Evolutionary conservation across 2,329 filamentous ascomycete genomes (phyloP).

Genomic region (Calonectria naviculata): DNA sequence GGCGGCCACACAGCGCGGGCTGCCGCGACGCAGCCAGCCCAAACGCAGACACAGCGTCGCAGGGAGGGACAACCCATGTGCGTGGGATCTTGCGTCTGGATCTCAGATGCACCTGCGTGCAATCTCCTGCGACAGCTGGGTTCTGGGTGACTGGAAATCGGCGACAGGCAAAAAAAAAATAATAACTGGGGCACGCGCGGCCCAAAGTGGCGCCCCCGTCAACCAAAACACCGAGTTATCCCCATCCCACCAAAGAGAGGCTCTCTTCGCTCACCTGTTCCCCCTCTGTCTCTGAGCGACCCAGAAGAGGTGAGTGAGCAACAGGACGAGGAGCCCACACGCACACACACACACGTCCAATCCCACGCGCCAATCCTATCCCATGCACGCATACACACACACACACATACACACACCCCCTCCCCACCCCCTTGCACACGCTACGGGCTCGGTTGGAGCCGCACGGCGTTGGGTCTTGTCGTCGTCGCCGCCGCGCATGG

Average conservation of each 20-base stretch:
- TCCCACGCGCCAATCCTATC: no score
- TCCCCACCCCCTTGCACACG: not conserved
- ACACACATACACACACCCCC: not conserved
- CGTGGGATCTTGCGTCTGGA: conserved; percentile 19
- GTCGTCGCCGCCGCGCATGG: no score
- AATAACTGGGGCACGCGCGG: conserved; percentile 21
- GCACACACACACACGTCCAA: no score
- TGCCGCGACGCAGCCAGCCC: not conserved
- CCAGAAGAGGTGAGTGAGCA: not conserved
- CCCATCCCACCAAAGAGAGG: conserved; percentile 22
- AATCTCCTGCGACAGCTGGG: conserved; percentile 12
- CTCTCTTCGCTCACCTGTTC: not conserved
- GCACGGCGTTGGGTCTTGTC: conserved; percentile 20
- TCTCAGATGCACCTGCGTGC: conserved; percentile 15
- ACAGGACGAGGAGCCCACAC: not conserved
- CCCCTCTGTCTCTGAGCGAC: not conserved
- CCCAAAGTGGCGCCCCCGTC: conserved; percentile 21
- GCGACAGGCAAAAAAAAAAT: conserved; percentile 14
- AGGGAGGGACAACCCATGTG: conserved; percentile 4
- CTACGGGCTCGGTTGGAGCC: conserved; percentile 29
- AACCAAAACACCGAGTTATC: conserved; percentile 39
- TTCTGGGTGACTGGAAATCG: conserved; percentile 11
- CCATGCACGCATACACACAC: not conserved
- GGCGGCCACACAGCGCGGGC: not conserved
- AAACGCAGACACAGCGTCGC: not conserved